phyloP scores from a whole-genome alignment of 768 basidiomycete species.

The Pisolithus albus region DNA sequence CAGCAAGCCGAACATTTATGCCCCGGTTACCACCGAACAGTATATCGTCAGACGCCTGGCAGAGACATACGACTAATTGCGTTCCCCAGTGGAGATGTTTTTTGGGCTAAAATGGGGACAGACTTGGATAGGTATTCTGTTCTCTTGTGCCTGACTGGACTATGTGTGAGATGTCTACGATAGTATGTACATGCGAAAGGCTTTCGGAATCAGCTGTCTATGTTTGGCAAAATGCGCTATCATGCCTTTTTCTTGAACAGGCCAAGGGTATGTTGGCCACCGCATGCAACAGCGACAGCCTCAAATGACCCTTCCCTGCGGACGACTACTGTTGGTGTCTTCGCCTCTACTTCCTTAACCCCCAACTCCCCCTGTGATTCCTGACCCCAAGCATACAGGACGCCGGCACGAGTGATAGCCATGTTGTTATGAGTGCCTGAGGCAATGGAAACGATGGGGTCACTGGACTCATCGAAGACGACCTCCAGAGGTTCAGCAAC shows the following conservation, averaged over 20 bases:
- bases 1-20: conserved; percentile 55
- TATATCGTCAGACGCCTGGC: conserved; percentile 71
- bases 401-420: conserved; percentile 59
- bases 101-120: too few relatives aligned
- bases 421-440: conserved; percentile 69
- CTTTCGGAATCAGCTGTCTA: too few relatives aligned
- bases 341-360: conserved; percentile 51
- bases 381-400: conserved; percentile 72
- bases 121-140: background rate
- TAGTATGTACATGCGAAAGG: conserved; percentile 9
- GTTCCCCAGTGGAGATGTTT: background rate
- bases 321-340: conserved; percentile 61
- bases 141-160: background rate
- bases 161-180: conserved; percentile 3
- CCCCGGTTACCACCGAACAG: conserved; percentile 62
- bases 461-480: conserved; percentile 54
- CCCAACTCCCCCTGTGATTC: conserved; percentile 76
- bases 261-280: conserved; percentile 73
- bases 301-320: conserved; percentile 63
- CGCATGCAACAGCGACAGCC: conserved; percentile 50
- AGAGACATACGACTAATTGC: conserved; percentile 44
- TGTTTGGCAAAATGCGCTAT: background rate
- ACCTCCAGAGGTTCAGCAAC: conserved; percentile 60
- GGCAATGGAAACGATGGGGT: conserved; percentile 59
- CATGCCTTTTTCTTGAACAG: conserved; percentile 57